Base-by-base conservation (phyloP, 73 alveolate genomes). In the Loxodes magnus region DNA sequence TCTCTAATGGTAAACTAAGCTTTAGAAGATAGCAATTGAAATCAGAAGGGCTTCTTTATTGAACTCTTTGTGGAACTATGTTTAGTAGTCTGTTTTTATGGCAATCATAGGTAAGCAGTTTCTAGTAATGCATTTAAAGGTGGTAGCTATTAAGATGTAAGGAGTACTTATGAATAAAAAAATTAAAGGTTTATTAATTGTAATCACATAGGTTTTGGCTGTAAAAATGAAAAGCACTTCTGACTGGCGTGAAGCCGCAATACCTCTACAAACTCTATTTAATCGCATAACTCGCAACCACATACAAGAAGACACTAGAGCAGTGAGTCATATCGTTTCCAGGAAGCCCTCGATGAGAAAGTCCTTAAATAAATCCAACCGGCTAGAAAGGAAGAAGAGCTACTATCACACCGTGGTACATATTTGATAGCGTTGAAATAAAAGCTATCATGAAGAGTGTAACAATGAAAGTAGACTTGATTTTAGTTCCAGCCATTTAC, bases 351-450 rank as follows among this genome's bases (percentile, higher is more conserved):
- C 95, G 69, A 60, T 89, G 98, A 48, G 95, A 81, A 55, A 89
- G 64, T 15, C 64, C 49, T 53, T 78, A 63, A 50, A 89, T 57
- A 50, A 89, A 43, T 31, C 78, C 71, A 49, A 89, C 36, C 29
- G 96, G 98, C 33, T 55, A 79, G 71, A 89, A 89, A 14, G 96
- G 96, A 10, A 85, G 60, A 58, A 85, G 84, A 17, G 98, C 98
- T 6, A 89, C 96, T 20, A 89, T 93, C 5, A 85, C 84, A 33
- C 98, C 95, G 54, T 69, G 71, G 38, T 64, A 74, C 48, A 55
- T 72, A 49, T 78, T 52, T 24, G 72, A 69, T 43, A 82, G 34
- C 42, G 77, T 46, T 35, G 61, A 34, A 38, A 68, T 27, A 38
- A 68, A 36, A 62, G 53, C 67, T 5, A 82, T 77, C 81, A 81